A percentile compares a stretch with the other conserved stretches of the same genome.
Conservation (phyloP, 2,329 filamentous ascomycete species). For the Nigrograna mackinnonii region DNA sequence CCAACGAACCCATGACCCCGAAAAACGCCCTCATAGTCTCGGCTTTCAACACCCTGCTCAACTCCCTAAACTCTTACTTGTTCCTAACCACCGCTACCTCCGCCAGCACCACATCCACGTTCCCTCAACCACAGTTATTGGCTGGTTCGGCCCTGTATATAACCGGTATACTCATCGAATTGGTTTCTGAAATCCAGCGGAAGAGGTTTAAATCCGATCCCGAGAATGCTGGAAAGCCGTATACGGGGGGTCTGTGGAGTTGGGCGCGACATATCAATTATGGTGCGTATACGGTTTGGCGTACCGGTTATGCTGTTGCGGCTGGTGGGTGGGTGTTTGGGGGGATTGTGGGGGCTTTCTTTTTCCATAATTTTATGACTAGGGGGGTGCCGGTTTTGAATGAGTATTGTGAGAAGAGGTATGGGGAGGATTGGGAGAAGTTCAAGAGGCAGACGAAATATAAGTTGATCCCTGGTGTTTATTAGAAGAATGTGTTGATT, state of each 20-base stretch:
- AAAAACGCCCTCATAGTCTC: slow-evolving; percentile 48
- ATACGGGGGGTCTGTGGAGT: slow-evolving; percentile 53
- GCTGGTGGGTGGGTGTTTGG: slow-evolving; percentile 53
- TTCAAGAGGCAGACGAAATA: slow-evolving; percentile 47
- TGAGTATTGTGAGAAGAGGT: slow-evolving; percentile 50
- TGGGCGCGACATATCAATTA: slow-evolving; percentile 60
- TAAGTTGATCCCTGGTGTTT: slow-evolving; percentile 35
- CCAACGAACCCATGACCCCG: slow-evolving; percentile 55
- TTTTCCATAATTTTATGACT: slow-evolving; percentile 50
- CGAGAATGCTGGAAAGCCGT: slow-evolving; percentile 57
- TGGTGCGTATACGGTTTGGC: slow-evolving; percentile 56
- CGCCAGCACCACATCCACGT: slow-evolving; percentile 42
- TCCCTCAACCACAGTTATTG: slow-evolving; percentile 47
- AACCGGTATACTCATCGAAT: slow-evolving; percentile 58
- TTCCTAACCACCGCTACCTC: slow-evolving; percentile 56
- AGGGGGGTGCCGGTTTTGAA: slow-evolving; percentile 53
- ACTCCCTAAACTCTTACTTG: slow-evolving; percentile 59
- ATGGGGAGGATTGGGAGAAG: slow-evolving; percentile 44
- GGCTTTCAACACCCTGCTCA: slow-evolving; percentile 58
- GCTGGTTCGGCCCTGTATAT: slow-evolving; percentile 56
- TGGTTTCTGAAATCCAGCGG: slow-evolving; percentile 61
- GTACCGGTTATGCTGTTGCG: slow-evolving; percentile 53
- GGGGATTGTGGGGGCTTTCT: slow-evolving; percentile 43
- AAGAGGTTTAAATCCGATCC: slow-evolving; percentile 55
- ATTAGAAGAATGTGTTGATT: slow-evolving; percentile 16